Percentiles rank a stretch among this genome's conserved stretches.
phyloP scores from a whole-genome alignment of 1,284 basidiomycete genomes.

The Naganishia sp. region DNA sequence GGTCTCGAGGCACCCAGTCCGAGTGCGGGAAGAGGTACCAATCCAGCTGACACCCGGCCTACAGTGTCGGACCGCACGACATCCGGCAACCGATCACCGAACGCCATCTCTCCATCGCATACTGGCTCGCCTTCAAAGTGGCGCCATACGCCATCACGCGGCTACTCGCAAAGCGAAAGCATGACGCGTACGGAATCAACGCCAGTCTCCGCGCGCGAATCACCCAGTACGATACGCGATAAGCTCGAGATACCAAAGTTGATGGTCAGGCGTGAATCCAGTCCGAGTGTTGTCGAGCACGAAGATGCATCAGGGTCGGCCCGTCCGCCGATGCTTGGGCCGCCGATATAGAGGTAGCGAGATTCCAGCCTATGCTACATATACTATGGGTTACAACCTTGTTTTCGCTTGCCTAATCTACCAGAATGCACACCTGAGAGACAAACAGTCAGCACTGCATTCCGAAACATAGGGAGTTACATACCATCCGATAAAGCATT shows the following conservation, averaged over 20 bases:
- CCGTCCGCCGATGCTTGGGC: constrained; percentile 11
- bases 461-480: not conserved
- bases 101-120: constrained; percentile 7
- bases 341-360: constrained; percentile 2
- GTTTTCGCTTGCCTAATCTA: not conserved
- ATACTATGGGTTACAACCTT: not conserved
- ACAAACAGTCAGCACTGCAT: not conserved
- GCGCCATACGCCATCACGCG: constrained; percentile 2
- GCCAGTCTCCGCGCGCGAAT: constrained; percentile 3
- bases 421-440: constrained; percentile 32
- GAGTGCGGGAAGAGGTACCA: not conserved
- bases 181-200: constrained; percentile 7
- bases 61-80: not conserved
- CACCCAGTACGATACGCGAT: not conserved
- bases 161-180: constrained; percentile 10
- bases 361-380: constrained; percentile 6
- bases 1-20: constrained; percentile 9
- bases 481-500: constrained; percentile 93
- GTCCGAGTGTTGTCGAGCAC: constrained; percentile 14
- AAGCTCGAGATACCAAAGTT: constrained; percentile 1
- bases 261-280: constrained; percentile 20
- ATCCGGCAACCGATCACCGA: constrained; percentile 16
- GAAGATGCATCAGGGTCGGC: not conserved
- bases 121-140: constrained; percentile 8
- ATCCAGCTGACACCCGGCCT: not conserved